Percentiles rank a stretch among this genome's conserved stretches.
These are phyloP conservation scores for Periconia macrospinosa DNA, from an alignment of 2,329 filamentous ascomycete species.

Conservation along the genomic window DNA sequence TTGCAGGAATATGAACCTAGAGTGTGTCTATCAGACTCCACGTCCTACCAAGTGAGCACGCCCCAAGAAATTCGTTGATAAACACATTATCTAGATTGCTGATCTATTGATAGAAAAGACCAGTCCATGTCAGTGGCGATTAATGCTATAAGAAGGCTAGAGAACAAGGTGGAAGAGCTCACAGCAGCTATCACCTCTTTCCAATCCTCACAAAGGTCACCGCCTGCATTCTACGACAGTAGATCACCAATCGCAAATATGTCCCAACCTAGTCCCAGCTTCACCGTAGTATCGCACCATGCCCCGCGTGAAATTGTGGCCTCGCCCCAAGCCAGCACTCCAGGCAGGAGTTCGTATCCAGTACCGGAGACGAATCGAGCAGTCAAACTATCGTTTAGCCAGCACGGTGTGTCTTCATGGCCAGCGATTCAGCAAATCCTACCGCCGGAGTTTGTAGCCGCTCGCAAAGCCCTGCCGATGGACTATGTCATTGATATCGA, in stretches of 20 bases:
- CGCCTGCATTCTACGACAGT: slow-evolving; percentile 20
- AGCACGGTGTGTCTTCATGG: slow-evolving; percentile 55
- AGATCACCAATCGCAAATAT: slow-evolving; percentile 28
- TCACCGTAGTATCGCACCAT: slow-evolving; percentile 15
- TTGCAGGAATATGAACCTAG: slow-evolving; percentile 52
- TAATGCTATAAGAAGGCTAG: slow-evolving; percentile 56
- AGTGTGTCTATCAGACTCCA: slow-evolving; percentile 57
- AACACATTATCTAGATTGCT: not conserved
- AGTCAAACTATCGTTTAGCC: slow-evolving; percentile 53
- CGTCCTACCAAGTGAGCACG: slow-evolving; percentile 53
- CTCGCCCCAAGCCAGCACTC: slow-evolving; percentile 31
- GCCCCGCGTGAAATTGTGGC: slow-evolving; percentile 25
- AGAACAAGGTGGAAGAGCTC: slow-evolving; percentile 55
- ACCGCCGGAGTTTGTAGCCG: slow-evolving; percentile 44
- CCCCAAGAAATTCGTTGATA: not conserved
- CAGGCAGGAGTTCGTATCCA: slow-evolving; percentile 23
- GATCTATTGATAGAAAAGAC: slow-evolving; percentile 47
- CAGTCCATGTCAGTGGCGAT: slow-evolving; percentile 58
- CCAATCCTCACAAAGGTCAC: slow-evolving; percentile 4
- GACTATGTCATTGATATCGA: slow-evolving; percentile 57
- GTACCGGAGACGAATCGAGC: slow-evolving; percentile 19
- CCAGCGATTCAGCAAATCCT: slow-evolving; percentile 50
- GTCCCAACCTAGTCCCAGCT: slow-evolving; percentile 33
- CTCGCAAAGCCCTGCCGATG: slow-evolving; percentile 44
- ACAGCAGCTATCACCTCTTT: slow-evolving; percentile 41